A percentile compares a stretch with the other conserved stretches of the same genome.
phyloP scores from a whole-genome alignment of 768 basidiomycete genomes.

The Pleurotus platypus region DNA sequence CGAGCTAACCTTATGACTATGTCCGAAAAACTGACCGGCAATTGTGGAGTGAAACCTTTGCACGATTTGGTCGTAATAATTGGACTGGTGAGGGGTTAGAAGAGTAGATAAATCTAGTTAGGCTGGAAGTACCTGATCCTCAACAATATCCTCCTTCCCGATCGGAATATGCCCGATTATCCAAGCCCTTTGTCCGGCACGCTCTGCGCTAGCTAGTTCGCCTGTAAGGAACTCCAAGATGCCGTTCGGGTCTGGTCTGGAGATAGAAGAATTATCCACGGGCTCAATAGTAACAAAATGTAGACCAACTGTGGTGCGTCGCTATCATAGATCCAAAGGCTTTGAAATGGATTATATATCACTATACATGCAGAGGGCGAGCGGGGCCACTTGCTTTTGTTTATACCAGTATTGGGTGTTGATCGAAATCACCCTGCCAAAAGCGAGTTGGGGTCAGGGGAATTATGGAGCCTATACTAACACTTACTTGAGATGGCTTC shows the following conservation, averaged over 20 bases:
- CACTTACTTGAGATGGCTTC: constrained; percentile 23
- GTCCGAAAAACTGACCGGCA: constrained; percentile 38
- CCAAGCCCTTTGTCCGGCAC: constrained; percentile 33
- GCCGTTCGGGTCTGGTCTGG: constrained; percentile 36
- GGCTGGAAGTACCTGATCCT: constrained; percentile 13
- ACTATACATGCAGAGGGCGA: not conserved
- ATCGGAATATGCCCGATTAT: constrained; percentile 34
- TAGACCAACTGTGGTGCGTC: constrained; percentile 24
- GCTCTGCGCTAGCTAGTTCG: constrained; percentile 34
- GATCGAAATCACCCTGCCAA: constrained; percentile 31
- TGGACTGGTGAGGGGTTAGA: constrained; percentile 21
- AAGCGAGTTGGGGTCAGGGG: not conserved
- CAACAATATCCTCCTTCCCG: constrained; percentile 24
- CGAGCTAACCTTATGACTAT: constrained; percentile 28
- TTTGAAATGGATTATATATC: constrained; percentile 6
- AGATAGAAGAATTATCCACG: not conserved
- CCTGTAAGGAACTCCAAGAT: constrained; percentile 33
- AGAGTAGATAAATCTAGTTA: not conserved
- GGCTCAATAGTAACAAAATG: not conserved
- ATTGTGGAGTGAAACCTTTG: constrained; percentile 37
- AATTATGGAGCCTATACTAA: not conserved
- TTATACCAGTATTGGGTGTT: constrained; percentile 38
- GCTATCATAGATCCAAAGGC: constrained; percentile 38
- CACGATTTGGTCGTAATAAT: constrained; percentile 38
- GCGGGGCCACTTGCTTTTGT: constrained; percentile 22